A percentile compares a stretch with the other conserved stretches of the same genome.
Conservation (phyloP, 768 basidiomycete species). For the Rhodotorula graminis region DNA sequence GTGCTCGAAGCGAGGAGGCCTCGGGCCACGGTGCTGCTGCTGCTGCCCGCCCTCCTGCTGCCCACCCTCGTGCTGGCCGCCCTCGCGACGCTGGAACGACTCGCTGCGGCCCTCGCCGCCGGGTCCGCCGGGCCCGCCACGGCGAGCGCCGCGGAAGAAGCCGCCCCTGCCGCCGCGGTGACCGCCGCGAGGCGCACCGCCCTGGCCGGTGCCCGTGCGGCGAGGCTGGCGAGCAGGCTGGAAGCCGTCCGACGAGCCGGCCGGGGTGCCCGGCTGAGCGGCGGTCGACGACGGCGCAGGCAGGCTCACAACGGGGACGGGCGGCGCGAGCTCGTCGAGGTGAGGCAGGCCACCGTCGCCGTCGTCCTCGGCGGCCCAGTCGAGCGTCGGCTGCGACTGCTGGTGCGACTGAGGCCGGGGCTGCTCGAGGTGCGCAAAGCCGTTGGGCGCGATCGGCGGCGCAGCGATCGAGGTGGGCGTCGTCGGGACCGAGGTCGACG, state of each 20-base stretch:
- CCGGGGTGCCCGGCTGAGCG: background rate
- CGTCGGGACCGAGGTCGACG: background rate
- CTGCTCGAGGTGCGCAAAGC: background rate
- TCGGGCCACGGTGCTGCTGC: background rate
- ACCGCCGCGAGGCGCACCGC: background rate
- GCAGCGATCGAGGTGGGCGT: background rate
- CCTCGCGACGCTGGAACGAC: background rate
- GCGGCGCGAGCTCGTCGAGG: constrained; percentile 29
- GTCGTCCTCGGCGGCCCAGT: constrained; percentile 29
- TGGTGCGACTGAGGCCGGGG: background rate
- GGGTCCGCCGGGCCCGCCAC: background rate
- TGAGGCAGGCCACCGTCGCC: constrained; percentile 4
- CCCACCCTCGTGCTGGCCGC: background rate
- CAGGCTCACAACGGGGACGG: background rate
- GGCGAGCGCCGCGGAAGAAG: background rate
- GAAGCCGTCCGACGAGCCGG: constrained; percentile 18
- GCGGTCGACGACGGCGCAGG: background rate
- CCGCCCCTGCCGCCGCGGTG: background rate
- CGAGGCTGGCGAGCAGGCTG: constrained; percentile 6
- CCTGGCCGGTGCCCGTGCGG: background rate
- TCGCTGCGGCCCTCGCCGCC: background rate
- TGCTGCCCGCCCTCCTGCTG: background rate
- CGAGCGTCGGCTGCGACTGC: constrained; percentile 6
- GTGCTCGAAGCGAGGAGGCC: background rate
- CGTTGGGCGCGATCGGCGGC: background rate